phyloP scores from a whole-genome alignment of 768 basidiomycete species.

The Amanita fuliginea region DNA sequence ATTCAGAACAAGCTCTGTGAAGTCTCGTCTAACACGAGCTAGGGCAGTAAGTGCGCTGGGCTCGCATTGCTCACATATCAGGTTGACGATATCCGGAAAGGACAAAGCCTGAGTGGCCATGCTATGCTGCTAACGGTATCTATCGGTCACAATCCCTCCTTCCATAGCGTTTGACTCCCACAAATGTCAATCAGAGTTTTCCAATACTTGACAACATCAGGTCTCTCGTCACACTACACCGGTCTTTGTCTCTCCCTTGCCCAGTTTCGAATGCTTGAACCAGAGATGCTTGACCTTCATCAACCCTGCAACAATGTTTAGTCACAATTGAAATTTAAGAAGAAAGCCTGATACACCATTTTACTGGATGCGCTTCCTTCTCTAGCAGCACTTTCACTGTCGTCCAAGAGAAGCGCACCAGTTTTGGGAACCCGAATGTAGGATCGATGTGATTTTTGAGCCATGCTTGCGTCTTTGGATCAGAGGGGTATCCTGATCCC shows the following conservation, averaged over 20 bases:
- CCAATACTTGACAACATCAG: constrained; percentile 61
- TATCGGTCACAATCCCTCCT: no score
- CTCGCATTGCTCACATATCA: background rate
- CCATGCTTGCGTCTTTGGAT: constrained; percentile 91
- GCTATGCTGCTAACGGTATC: no score
- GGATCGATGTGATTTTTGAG: constrained; percentile 65
- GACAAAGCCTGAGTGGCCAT: background rate
- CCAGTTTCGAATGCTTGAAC: constrained; percentile 64
- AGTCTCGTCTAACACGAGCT: background rate
- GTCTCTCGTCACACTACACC: constrained; percentile 63
- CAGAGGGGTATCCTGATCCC: constrained; percentile 89
- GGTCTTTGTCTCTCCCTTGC: constrained; percentile 65
- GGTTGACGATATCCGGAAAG: background rate
- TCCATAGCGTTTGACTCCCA: background rate
- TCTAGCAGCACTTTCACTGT: constrained; percentile 83
- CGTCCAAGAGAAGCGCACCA: constrained; percentile 93
- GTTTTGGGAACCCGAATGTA: constrained; percentile 84
- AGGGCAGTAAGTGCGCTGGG: background rate
- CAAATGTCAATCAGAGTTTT: constrained; percentile 33
- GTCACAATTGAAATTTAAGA: constrained; percentile 3
- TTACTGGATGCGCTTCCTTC: constrained; percentile 62
- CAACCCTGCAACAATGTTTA: constrained; percentile 45
- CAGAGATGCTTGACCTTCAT: constrained; percentile 72
- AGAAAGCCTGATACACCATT: constrained; percentile 46
- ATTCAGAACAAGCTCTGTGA: background rate